Conservation (phyloP, 352 stramenopile species). For the Globisporangium spiculum region DNA sequence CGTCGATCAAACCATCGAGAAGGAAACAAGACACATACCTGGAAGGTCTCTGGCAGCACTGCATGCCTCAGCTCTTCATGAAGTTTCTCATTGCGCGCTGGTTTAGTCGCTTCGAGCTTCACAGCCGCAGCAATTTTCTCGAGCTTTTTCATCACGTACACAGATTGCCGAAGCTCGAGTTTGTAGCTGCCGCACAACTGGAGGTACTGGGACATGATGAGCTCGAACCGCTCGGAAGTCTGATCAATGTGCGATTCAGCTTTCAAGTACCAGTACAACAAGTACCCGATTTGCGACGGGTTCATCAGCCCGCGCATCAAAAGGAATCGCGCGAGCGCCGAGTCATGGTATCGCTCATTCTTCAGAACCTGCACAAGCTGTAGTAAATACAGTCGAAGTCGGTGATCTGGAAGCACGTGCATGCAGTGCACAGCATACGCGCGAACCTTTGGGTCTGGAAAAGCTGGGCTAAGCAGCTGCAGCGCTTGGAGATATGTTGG, state of each 20-base stretch:
- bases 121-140: constrained; percentile 69
- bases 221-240: constrained; percentile 59
- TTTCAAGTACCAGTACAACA: constrained; percentile 81
- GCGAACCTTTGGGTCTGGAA: constrained; percentile 90
- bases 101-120: constrained; percentile 44
- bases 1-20: neutral
- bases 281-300: constrained; percentile 75
- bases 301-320: constrained; percentile 75
- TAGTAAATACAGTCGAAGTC: constrained; percentile 83
- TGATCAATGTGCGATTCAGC: constrained; percentile 66
- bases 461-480: constrained; percentile 82
- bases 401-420: constrained; percentile 80
- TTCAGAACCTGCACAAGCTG: constrained; percentile 86
- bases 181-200: constrained; percentile 87
- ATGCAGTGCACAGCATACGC: constrained; percentile 91
- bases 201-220: constrained; percentile 80
- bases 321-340: constrained; percentile 70
- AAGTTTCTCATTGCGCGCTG: constrained; percentile 47
- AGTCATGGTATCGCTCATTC: constrained; percentile 84
- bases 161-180: constrained; percentile 86
- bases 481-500: constrained; percentile 84
- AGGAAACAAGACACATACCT: constrained; percentile 22
- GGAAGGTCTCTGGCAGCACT: constrained; percentile 83
- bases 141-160: constrained; percentile 91
- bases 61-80: constrained; percentile 47